These are phyloP conservation scores for Trichomonas gallinae DNA, from an alignment of 208 protist species.

Conservation along the genomic window DNA sequence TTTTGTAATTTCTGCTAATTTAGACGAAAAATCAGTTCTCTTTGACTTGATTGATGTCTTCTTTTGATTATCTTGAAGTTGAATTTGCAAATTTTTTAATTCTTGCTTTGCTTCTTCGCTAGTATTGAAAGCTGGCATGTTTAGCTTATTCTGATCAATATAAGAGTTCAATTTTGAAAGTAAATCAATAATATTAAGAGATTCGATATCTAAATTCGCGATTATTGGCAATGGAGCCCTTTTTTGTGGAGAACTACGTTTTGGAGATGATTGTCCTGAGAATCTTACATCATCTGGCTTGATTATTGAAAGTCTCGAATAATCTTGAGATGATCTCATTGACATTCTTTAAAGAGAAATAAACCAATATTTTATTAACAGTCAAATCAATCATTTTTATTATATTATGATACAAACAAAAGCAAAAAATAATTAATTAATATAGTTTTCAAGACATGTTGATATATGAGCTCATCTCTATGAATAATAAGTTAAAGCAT, in stretches of 20 bases:
- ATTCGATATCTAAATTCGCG: neutral
- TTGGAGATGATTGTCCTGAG: neutral
- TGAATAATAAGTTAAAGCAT: no score
- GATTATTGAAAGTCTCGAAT: neutral
- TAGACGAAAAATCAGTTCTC: neutral
- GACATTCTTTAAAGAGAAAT: neutral
- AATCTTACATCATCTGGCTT: neutral
- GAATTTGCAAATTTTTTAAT: neutral
- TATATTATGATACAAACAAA: no score
- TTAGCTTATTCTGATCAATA: neutral
- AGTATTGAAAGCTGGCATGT: neutral
- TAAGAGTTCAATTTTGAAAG: neutral
- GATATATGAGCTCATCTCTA: no score
- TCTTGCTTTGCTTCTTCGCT: neutral
- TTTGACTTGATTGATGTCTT: neutral
- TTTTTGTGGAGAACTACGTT: neutral
- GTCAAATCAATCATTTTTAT: no score
- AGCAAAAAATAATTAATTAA: no score
- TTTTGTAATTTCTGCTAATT: neutral
- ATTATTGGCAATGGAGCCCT: neutral
- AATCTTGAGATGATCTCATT: neutral
- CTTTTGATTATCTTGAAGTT: neutral
- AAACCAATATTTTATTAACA: no score
- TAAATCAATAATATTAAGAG: neutral
- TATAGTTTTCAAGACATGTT: no score